Conservation (phyloP, 176 grass and related monocot genomes). For the Oryza longistaminata region DNA sequence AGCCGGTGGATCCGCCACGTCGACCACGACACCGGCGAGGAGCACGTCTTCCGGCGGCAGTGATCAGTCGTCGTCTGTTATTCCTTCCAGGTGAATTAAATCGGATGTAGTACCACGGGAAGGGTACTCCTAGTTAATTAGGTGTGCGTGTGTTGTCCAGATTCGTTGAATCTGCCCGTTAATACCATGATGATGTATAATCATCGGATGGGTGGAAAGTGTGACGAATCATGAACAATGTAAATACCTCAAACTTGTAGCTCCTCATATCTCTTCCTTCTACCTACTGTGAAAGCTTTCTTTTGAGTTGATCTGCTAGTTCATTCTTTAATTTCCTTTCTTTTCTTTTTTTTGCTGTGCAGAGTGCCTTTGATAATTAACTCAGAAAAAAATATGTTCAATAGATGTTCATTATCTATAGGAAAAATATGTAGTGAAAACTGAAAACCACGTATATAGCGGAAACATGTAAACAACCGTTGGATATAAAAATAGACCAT, state of each 20-base stretch:
- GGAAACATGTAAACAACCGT: too few species aligned
- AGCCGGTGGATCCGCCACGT: slow-evolving; percentile 72
- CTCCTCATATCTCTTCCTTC: background rate
- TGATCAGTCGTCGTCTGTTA: background rate
- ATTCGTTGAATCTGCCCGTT: slow-evolving; percentile 22
- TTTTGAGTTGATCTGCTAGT: background rate
- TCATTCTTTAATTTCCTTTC: too few species aligned
- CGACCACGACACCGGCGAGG: slow-evolving; percentile 65
- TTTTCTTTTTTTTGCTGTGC: too few species aligned
- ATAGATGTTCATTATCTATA: too few species aligned
- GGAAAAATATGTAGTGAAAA: too few species aligned
- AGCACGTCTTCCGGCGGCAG: slow-evolving; percentile 73
- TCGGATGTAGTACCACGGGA: background rate
- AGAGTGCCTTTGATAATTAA: too few species aligned
- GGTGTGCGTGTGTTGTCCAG: background rate
- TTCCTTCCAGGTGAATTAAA: background rate
- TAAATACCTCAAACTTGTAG: background rate
- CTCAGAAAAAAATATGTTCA: too few species aligned
- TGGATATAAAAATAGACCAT: too few species aligned
- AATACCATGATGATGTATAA: background rate
- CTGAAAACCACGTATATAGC: too few species aligned
- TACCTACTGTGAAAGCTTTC: too few species aligned
- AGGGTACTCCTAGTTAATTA: background rate
- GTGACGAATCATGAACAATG: background rate
- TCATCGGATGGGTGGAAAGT: background rate